A percentile compares a stretch with the other conserved stretches of the same genome.
Conservation (phyloP, 192 early-diverging fungal species). For the Paraglomus occultum region DNA sequence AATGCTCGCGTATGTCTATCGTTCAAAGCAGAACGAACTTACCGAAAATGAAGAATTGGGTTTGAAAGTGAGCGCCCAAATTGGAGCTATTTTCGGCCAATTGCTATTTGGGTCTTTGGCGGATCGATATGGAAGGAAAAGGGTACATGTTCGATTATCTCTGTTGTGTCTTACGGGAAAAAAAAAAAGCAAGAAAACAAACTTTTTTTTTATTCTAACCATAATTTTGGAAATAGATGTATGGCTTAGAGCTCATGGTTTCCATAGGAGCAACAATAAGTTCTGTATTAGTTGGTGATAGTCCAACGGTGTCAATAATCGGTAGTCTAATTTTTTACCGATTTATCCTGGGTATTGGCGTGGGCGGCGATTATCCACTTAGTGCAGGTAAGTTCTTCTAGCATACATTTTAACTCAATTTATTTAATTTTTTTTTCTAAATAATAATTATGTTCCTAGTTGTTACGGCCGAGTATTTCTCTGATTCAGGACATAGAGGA, state of each 20-base stretch:
- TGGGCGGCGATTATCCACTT: slow-evolving; percentile 95
- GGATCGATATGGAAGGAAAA: slow-evolving; percentile 87
- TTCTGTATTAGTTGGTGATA: slow-evolving; percentile 69
- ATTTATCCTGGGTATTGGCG: slow-evolving; percentile 88
- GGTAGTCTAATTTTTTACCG: slow-evolving; percentile 85
- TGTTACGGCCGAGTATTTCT: slow-evolving; percentile 90
- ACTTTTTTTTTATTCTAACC: too few species aligned
- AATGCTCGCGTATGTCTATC: slow-evolving; percentile 79
- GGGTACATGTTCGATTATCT: too few species aligned
- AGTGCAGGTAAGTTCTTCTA: slow-evolving; percentile 53
- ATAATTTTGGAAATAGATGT: slow-evolving; percentile 63
- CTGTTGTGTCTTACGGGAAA: too few species aligned
- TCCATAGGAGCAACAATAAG: slow-evolving; percentile 84
- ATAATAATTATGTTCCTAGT: slow-evolving; percentile 25
- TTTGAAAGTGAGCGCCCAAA: slow-evolving; percentile 84
- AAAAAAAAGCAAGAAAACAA: too few species aligned
- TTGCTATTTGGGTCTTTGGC: slow-evolving; percentile 79
- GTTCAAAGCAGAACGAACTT: slow-evolving; percentile 49
- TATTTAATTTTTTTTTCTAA: too few species aligned
- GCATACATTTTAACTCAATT: too few species aligned
- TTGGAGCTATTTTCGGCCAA: slow-evolving; percentile 93
- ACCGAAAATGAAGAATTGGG: slow-evolving; percentile 64
- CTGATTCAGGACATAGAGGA: slow-evolving; percentile 75
- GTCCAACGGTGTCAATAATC: slow-evolving; percentile 66
- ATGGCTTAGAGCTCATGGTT: slow-evolving; percentile 86